Percentiles rank a stretch among this genome's conserved stretches.
phyloP scores from a whole-genome alignment of 805 yeast species.

The Brettanomyces nanus region DNA sequence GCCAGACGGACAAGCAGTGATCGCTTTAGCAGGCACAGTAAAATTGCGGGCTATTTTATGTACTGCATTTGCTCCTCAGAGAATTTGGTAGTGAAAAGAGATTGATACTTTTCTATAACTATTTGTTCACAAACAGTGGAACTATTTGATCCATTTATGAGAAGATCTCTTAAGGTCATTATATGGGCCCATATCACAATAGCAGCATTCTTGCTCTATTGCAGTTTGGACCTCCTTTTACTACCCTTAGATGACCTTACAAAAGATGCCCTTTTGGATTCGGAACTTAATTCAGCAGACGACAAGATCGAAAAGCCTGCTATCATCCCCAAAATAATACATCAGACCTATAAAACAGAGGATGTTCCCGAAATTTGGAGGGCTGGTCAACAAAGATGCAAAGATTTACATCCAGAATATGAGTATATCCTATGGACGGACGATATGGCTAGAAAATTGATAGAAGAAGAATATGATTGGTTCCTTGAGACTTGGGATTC shows the following conservation, averaged over 20 bases:
- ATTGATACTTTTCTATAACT: no score
- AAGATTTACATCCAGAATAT: conserved; percentile 78
- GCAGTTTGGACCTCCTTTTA: conserved; percentile 64
- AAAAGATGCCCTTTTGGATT: conserved; percentile 52
- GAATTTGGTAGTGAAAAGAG: no score
- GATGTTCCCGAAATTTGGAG: conserved; percentile 78
- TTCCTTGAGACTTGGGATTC: conserved; percentile 69
- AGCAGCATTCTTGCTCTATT: conserved; percentile 46
- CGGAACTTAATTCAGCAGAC: conserved; percentile 48
- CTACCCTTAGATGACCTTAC: conserved; percentile 65
- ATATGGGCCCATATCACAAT: conserved; percentile 52
- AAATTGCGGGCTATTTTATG: no score
- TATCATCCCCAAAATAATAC: conserved; percentile 82
- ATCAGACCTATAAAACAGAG: conserved; percentile 81
- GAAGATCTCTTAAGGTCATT: conserved; percentile 55
- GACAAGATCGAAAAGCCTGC: conserved; percentile 32
- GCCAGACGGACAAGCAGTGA: no score
- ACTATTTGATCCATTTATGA: no score
- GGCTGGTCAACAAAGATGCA: conserved; percentile 67
- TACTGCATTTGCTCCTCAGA: no score
- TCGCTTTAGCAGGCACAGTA: no score
- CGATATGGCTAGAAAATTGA: conserved; percentile 69
- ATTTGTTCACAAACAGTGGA: no score
- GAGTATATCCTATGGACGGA: conserved; percentile 90
- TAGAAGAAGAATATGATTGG: conserved; percentile 78